A percentile compares a stretch with the other conserved stretches of the same genome.
These are phyloP conservation scores for Plasmodium gaboni DNA, from an alignment of 169 alveolate species.

Conservation along the genomic window DNA sequence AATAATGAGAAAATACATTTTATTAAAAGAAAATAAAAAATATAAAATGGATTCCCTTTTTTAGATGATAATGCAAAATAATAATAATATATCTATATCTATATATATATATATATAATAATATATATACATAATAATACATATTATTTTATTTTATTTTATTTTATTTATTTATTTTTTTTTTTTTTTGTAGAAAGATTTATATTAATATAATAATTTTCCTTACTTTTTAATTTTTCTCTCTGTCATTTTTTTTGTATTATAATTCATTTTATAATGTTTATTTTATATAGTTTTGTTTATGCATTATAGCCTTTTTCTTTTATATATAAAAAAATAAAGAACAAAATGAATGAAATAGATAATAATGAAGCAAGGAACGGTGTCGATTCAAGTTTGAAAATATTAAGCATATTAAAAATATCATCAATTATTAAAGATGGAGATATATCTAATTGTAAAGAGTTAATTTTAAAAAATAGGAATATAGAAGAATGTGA, in stretches of 20 bases:
- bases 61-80: no score
- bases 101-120: no score
- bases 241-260: background rate
- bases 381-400: constrained; percentile 4
- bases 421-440: constrained; percentile 79
- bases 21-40: no score
- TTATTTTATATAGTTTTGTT: background rate
- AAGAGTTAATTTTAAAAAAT: constrained; percentile 78
- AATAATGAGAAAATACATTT: no score
- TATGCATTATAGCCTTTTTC: background rate
- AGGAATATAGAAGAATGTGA: constrained; percentile 79
- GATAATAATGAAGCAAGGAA: constrained; percentile 22
- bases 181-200: no score
- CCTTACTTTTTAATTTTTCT: background rate
- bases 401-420: constrained; percentile 75
- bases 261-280: background rate
- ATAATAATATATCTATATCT: no score
- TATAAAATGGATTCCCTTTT: no score
- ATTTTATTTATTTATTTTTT: no score
- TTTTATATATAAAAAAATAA: background rate
- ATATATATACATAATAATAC: no score
- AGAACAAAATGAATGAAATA: constrained; percentile 21
- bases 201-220: no score
- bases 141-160: no score
- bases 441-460: constrained; percentile 80